Conservation (phyloP, 23 red algal species). For the Agarophyton chilense region DNA sequence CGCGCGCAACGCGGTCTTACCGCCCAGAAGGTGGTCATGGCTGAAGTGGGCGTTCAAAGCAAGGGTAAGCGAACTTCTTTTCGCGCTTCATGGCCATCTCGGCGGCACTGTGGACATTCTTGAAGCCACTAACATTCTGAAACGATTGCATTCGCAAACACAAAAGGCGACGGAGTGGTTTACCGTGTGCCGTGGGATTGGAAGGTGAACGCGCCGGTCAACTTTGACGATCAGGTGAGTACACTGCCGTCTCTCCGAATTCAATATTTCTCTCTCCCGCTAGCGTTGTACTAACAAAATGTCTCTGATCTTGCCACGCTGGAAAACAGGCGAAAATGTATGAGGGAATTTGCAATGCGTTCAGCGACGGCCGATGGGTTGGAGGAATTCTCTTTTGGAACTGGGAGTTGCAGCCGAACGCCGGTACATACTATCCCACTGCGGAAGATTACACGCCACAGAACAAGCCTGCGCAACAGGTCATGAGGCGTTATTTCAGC, state of each 20-base stretch:
- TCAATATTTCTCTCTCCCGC: no score
- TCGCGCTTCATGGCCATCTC: no score
- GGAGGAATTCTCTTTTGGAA: constrained; percentile 24
- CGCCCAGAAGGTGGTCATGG: background rate
- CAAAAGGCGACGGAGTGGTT: constrained; percentile 1
- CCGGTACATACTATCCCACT: background rate
- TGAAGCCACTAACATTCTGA: no score
- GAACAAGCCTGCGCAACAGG: constrained; percentile 20
- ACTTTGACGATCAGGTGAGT: background rate
- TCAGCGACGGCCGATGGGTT: background rate
- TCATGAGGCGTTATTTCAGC: constrained; percentile 23
- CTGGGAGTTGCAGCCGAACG: background rate
- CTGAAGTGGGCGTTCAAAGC: constrained; percentile 21
- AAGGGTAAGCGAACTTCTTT: background rate
- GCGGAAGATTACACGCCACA: constrained; percentile 13
- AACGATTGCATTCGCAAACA: no score
- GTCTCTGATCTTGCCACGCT: no score
- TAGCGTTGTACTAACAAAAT: no score
- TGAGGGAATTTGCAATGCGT: constrained; percentile 9
- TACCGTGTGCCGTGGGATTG: constrained; percentile 27
- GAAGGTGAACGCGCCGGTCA: background rate
- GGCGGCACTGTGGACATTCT: no score
- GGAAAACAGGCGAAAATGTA: background rate
- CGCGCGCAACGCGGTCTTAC: background rate
- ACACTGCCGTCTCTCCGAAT: no score